Conservation (phyloP, 192 early-diverging fungal species). For the Backusella liffmaniae region DNA sequence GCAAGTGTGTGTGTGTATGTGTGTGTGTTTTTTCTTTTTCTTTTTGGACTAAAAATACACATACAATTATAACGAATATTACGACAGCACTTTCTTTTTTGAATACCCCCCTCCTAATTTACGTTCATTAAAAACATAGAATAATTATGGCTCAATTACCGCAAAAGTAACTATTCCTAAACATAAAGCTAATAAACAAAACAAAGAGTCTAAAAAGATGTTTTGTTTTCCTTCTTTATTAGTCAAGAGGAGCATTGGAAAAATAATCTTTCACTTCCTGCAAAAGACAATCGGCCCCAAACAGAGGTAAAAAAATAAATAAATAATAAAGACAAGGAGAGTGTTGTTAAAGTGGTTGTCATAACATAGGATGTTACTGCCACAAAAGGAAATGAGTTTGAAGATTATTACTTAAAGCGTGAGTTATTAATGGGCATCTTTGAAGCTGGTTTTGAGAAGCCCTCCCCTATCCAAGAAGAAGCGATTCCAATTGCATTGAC, state of each 20-base stretch:
- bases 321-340: not conserved
- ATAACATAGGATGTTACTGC: conserved; percentile 77
- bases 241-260: conserved; percentile 78
- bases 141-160: not conserved
- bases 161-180: not conserved
- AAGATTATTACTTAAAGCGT: conserved; percentile 97
- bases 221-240: not conserved
- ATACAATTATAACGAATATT: not conserved
- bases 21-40: not conserved
- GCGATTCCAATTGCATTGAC: conserved; percentile 96
- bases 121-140: not conserved
- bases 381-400: conserved; percentile 99
- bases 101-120: not conserved
- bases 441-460: conserved; percentile 97
- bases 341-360: not conserved
- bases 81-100: not conserved
- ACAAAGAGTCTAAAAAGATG: not conserved
- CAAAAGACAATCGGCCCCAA: conserved; percentile 90
- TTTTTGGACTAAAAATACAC: not conserved
- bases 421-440: conserved; percentile 99
- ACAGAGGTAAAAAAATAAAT: conserved; percentile 61
- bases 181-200: not conserved
- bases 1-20: no score
- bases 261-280: conserved; percentile 68
- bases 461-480: conserved; percentile 99